phyloP scores from a whole-genome alignment of 345 rosid species.

The Populus simonii region DNA sequence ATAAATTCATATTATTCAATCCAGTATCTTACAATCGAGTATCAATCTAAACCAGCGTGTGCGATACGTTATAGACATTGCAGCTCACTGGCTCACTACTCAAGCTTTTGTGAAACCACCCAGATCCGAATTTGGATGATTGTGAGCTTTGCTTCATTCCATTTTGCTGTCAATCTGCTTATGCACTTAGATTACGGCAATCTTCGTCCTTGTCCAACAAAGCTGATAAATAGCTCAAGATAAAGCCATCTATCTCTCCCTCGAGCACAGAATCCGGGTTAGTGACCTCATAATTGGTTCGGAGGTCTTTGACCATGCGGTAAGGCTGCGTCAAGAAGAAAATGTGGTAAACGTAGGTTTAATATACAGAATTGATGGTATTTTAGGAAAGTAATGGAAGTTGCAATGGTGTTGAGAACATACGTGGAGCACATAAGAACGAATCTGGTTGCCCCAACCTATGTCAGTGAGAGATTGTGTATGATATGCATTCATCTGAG shows the following conservation, averaged over 20 bases:
- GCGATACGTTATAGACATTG: no score
- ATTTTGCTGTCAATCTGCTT: background rate
- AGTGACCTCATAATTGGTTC: slow-evolving; percentile 84
- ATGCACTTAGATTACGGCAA: slow-evolving; percentile 7
- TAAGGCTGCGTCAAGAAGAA: slow-evolving; percentile 58
- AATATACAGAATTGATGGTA: background rate
- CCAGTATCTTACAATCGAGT: no score
- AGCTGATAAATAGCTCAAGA: slow-evolving; percentile 76
- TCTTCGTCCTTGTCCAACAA: slow-evolving; percentile 56
- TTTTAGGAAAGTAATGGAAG: slow-evolving; percentile 3
- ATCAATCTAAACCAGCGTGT: no score
- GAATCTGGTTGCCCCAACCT: slow-evolving; percentile 94
- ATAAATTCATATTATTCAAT: no score
- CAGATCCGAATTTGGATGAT: background rate
- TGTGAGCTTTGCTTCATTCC: background rate
- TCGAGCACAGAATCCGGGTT: slow-evolving; percentile 89
- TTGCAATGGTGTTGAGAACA: slow-evolving; percentile 5
- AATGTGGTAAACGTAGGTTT: background rate
- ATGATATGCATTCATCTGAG: slow-evolving; percentile 84
- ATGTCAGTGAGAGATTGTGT: slow-evolving; percentile 87
- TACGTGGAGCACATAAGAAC: slow-evolving; percentile 90
- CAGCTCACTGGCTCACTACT: no score
- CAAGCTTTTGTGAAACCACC: background rate
- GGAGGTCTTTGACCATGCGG: slow-evolving; percentile 88
- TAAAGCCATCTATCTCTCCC: slow-evolving; percentile 83